phyloP scores from a whole-genome alignment of 345 rosid species.

The Zanthoxylum bungeanum region DNA sequence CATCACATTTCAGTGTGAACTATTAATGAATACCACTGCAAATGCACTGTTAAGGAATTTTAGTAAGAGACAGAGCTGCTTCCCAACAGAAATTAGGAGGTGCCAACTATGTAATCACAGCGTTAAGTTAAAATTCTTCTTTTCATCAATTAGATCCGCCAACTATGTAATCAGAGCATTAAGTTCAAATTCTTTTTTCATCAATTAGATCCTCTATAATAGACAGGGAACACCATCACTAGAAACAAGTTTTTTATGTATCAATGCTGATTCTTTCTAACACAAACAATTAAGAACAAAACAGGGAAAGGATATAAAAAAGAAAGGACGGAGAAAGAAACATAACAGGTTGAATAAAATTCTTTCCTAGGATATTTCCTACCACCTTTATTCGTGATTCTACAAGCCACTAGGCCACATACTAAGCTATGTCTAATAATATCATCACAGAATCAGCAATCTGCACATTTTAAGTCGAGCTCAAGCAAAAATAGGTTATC shows the following conservation, averaged over 20 bases:
- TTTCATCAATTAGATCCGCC: no score
- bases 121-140: no score
- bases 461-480: not conserved
- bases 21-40: not conserved
- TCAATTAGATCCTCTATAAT: not conserved
- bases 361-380: no score
- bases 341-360: no score
- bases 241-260: not conserved
- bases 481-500: not conserved
- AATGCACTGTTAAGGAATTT: not conserved
- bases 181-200: not conserved
- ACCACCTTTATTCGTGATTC: no score
- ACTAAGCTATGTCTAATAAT: not conserved
- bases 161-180: no score
- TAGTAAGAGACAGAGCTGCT: not conserved
- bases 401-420: no score
- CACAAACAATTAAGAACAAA: not conserved
- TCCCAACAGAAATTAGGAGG: not conserved
- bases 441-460: conserved; percentile 1
- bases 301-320: not conserved
- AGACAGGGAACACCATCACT: not conserved
- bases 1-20: not conserved
- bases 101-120: no score
- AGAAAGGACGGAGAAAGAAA: not conserved
- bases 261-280: not conserved